phyloP scores from a whole-genome alignment of 192 early-diverging fungal species.

The Backusella circina region DNA sequence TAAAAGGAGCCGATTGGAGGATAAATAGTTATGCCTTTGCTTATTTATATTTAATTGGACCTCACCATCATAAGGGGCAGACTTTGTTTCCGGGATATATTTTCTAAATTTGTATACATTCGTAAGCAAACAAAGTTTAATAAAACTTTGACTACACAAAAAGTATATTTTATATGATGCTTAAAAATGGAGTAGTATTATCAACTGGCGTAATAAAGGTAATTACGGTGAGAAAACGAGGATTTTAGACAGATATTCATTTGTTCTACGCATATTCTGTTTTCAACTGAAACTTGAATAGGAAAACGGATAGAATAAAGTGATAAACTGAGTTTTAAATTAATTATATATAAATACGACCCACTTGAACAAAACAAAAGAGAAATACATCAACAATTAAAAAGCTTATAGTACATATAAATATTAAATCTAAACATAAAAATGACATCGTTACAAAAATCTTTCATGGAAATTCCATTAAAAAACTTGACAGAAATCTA shows the following conservation, averaged over 20 bases:
- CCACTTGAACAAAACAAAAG: not conserved
- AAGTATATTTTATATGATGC: not conserved
- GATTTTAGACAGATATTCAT: not conserved
- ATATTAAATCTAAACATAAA: not conserved
- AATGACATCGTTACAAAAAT: not conserved
- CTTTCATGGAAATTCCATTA: not conserved
- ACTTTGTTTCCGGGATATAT: not conserved
- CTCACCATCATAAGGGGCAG: not conserved
- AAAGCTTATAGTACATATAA: not conserved
- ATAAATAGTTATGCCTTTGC: not conserved
- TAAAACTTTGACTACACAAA: not conserved
- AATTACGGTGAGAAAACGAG: not conserved
- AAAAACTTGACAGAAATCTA: not conserved
- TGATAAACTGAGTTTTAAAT: not conserved
- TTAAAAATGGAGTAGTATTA: not conserved
- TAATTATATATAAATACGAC: not conserved
- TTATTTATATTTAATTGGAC: not conserved
- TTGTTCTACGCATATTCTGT: not conserved
- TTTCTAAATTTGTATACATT: not conserved
- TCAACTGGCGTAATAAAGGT: not conserved
- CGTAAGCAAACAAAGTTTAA: not conserved
- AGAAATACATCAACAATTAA: not conserved
- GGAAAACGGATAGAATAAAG: not conserved
- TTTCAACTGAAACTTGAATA: not conserved
- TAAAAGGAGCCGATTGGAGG: not conserved